Conservation (phyloP, 164 flowering plant species). For the Taxillus chinensis region DNA sequence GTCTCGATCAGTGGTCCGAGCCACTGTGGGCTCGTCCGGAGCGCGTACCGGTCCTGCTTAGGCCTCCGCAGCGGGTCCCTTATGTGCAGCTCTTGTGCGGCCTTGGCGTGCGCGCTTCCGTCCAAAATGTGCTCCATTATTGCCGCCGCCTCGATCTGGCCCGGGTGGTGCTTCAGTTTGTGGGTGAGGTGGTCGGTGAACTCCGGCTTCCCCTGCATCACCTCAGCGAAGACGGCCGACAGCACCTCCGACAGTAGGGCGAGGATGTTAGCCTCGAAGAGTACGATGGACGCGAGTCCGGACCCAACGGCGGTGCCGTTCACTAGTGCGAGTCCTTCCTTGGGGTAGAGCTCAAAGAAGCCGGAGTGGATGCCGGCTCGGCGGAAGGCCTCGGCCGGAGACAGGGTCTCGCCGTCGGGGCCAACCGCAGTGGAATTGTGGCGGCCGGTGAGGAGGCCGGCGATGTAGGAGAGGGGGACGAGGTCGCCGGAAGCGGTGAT, state of each 20-base stretch:
- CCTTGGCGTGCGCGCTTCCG: slow-evolving; percentile 28
- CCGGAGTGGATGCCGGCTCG: slow-evolving; percentile 21
- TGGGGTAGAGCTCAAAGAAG: slow-evolving; percentile 34
- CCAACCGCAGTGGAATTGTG: slow-evolving; percentile 28
- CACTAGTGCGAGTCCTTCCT: slow-evolving; percentile 35
- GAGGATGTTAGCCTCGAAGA: slow-evolving; percentile 25
- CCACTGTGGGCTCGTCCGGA: slow-evolving; percentile 38
- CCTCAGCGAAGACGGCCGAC: slow-evolving; percentile 35
- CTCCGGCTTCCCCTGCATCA: slow-evolving; percentile 37
- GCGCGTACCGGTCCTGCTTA: slow-evolving; percentile 35
- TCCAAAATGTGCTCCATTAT: slow-evolving; percentile 38
- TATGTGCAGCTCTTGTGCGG: slow-evolving; percentile 30
- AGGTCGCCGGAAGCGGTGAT: slow-evolving; percentile 42
- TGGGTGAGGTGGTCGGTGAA: slow-evolving; percentile 39
- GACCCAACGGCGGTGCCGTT: slow-evolving; percentile 45
- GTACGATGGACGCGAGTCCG: slow-evolving; percentile 30
- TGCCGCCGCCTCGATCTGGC: slow-evolving; percentile 43
- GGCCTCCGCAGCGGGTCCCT: slow-evolving; percentile 36
- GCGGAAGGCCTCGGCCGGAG: slow-evolving; percentile 21
- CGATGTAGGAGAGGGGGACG: slow-evolving; percentile 37
- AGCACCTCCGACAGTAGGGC: slow-evolving; percentile 23
- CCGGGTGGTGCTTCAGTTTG: slow-evolving; percentile 36
- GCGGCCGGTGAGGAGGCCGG: slow-evolving; percentile 30
- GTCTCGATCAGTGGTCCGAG: slow-evolving; percentile 36
- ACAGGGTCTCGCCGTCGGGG: slow-evolving; percentile 22